Base-by-base conservation (phyloP, 371 early-diverging fungal species). In the Cokeromyces recurvatus region DNA sequence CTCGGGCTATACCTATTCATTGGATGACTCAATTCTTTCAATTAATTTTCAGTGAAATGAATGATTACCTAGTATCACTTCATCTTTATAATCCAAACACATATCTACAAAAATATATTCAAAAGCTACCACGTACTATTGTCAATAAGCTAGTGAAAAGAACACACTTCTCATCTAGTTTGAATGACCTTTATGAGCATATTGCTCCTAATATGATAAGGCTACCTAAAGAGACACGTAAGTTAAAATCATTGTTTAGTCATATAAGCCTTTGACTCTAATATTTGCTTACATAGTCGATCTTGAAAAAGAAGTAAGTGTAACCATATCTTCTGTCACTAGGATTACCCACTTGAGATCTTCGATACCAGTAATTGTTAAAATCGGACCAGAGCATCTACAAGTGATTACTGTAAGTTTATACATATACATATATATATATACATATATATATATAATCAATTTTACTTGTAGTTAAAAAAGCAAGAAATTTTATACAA, bases 81-180 rank as follows among this genome's bases (percentile, higher is more conserved):
- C 81, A 82, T 51, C 56, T 94, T 43, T 89, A 84, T 64, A 91
- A 92, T 43, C 82, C 86, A 54, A 91, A 89, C 55, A 73, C 79
- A 3, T 63, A 78, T 8, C 75, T 91, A 54, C 76, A 83, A 43
- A 73, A 79, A 22, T 87, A 84, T 54, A 59, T 82, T 35, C 75
- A 80, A 54, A 71, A 74, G 21, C 52, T 77, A 20, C 74, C 80
- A 10, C 70, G 81, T 19, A 57, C 67, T 21, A 44, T 91, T 32
- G 71, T 84, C 0, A 63, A 73, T 51, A 75, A 76, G 25, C 52
- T 90, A 24, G 71, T 77, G 23, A 85, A 83, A 42, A 74, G 78
- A 51, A 69, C 78, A 8, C 63, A 78, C 19, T 90, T 91, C 55
- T 73, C 78, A 9, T 66, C 71, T 4, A 75, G 55, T 12, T 51